Evolutionary conservation across 345 rosid species (phyloP), one percentile per base, ranked within the genome.

Genomic region (Carallia pectinifolia): DNA sequence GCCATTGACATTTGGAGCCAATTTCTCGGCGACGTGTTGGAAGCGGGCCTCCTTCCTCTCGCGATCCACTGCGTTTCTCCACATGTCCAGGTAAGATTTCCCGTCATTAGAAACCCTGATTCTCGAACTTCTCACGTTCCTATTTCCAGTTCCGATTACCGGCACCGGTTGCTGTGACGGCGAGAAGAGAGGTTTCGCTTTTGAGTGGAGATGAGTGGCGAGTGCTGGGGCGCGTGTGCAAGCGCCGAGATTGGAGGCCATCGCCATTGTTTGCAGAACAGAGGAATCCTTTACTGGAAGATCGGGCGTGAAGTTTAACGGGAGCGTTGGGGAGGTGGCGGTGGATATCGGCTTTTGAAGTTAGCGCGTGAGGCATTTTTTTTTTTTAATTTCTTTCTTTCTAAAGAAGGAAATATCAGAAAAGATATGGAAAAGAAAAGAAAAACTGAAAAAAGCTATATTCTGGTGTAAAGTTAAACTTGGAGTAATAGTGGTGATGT

Each of bases 1-100:
- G 13, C 27, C 74, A 48, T 63, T 50, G 2, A 52, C 66, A 8
- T 7, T 27, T 0, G 29, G 70, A 31, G 68, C 50, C n/a, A 71
- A 58, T 38, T 65, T 74, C 47, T 71, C 88, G 4, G 81, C 83
- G 5, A 91, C 79, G 38, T 73, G 85, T 65, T 86, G 81, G 65
- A 91, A 88, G 62, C 87, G 96, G 10, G 62, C 70, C 18, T 87
- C 85, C 83, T 87, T 88, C 83, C 84, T 79, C 68, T 88, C 90
- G 38, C 92, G 87, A 39, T 89, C 94, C 53, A 78, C 79, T 8
- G 98, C 94, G 71, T 76, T 93, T 80, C 68, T 85, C 98, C 98
- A 89, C 94, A 88, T 91, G 72, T 81, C 76, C 47, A 93, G 85
- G 75, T 93, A 93, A 17, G 98, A 89, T 44, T 82, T 83, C 4